Evolutionary conservation across 2,329 filamentous ascomycete species (phyloP), one percentile per base, ranked within the genome.

Genomic region (Hypoxylon sp.): DNA sequence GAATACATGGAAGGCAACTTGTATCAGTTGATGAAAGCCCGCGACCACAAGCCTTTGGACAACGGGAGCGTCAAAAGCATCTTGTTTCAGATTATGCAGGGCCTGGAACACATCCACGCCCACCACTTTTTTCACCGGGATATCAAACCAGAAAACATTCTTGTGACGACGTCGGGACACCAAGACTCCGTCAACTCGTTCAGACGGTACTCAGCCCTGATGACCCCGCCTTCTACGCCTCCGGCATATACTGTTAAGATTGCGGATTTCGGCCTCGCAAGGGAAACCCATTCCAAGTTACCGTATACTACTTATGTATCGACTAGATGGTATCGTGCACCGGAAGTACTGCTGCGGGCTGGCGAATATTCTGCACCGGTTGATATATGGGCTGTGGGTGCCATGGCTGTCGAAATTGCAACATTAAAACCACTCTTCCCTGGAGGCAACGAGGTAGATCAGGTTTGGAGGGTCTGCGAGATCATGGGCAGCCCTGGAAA

Each of bases 1-100:
- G 96, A 99, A 83, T 98, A 97, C 82, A 99, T 99, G 96, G 96
- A 99, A 79, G 96, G 96, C 55, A 99, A 99, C 80, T 87, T 99
- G 0, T 99, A 99, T 81, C 96, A 99, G 81, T 83, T 99, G 70
- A 99, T 99, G 96, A 99, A 99, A 84, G 92, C 96, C 57, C 90
- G 96, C 67, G 96, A 99, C 74, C 95, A 98, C 85, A 98, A 98
- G 81, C 92, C 87, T 70, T 87, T 99, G 29, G 96, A 99, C 77
- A 92, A 92, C 60, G 89, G 88, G 68, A 97, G 93, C 75, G 96
- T 99, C 68, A 98, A 99, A 86, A 98, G 95, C 83, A 97, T 99
- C 70, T 86, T 99, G 39, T 98, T 93, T 82, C 96, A 99, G 83
- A 99, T 99, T 75, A 91, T 99, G 83, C 92, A 93, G 58, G 96